Evolutionary conservation across 306 rosid genomes (phyloP).

Genomic region (Vigna hirtella): DNA sequence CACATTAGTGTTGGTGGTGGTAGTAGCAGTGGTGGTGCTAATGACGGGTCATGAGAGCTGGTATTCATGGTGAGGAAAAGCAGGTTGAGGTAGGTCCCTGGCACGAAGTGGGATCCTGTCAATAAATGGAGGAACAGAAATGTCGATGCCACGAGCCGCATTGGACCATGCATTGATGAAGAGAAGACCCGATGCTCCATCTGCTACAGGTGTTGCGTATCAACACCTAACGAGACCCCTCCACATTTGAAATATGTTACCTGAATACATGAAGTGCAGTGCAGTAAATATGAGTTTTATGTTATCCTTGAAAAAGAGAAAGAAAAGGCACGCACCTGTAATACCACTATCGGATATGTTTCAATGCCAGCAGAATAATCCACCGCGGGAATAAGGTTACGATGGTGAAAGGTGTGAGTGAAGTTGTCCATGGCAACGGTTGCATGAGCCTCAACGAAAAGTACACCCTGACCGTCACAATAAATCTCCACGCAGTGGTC

Average conservation of each 20-base stretch:
- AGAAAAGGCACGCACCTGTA: constrained; percentile 60
- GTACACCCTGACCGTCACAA: constrained; percentile 76
- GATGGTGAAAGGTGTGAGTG: constrained; percentile 64
- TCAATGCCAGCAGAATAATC: constrained; percentile 79
- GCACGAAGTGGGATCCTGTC: constrained; percentile 74
- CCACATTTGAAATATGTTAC: constrained; percentile 90
- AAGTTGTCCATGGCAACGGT: constrained; percentile 59
- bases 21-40: background rate
- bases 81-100: constrained; percentile 71
- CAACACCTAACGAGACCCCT: constrained; percentile 90
- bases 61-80: constrained; percentile 81
- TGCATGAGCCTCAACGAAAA: constrained; percentile 71
- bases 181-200: constrained; percentile 87
- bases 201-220: constrained; percentile 84
- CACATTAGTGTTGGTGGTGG: background rate
- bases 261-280: constrained; percentile 40
- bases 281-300: no score
- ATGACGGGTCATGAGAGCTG: constrained; percentile 72
- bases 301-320: background rate
- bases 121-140: constrained; percentile 69
- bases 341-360: constrained; percentile 64
- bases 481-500: constrained; percentile 78
- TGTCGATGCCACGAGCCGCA: constrained; percentile 77
- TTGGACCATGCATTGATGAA: constrained; percentile 91
- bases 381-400: constrained; percentile 70